phyloP scores from a whole-genome alignment of 2,329 filamentous ascomycete genomes.

The Neurospora crassa region DNA sequence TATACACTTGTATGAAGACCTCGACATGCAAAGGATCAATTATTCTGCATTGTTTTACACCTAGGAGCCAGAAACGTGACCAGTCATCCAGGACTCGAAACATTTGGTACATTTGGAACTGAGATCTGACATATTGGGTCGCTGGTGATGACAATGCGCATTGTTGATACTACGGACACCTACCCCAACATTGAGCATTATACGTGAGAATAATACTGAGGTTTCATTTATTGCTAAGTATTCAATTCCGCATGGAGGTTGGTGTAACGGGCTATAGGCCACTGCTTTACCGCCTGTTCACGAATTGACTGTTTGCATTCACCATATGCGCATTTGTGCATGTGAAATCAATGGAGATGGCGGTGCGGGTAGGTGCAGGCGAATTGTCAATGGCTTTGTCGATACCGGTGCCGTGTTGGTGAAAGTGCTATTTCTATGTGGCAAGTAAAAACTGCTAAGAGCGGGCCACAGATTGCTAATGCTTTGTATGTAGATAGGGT shows the following conservation, averaged over 20 bases:
- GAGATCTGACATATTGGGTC: not conserved
- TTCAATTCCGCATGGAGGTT: not conserved
- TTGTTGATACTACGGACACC: not conserved
- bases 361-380: not conserved
- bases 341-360: not conserved
- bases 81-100: not conserved
- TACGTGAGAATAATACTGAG: not conserved
- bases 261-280: not conserved
- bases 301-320: not conserved
- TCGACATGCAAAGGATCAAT: not conserved
- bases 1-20: not conserved
- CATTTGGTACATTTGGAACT: not conserved
- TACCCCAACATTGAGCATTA: not conserved
- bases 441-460: not conserved
- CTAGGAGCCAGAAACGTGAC: not conserved
- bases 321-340: not conserved
- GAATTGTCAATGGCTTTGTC: not conserved
- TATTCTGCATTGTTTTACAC: not conserved
- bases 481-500: not conserved
- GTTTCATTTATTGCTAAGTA: not conserved
- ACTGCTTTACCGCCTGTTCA: not conserved
- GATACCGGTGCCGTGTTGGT: not conserved
- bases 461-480: not conserved
- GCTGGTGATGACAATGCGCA: not conserved
- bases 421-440: not conserved